Evolutionary conservation across 1,284 basidiomycete genomes (phyloP).

Genomic region (Cerrena zonata): DNA sequence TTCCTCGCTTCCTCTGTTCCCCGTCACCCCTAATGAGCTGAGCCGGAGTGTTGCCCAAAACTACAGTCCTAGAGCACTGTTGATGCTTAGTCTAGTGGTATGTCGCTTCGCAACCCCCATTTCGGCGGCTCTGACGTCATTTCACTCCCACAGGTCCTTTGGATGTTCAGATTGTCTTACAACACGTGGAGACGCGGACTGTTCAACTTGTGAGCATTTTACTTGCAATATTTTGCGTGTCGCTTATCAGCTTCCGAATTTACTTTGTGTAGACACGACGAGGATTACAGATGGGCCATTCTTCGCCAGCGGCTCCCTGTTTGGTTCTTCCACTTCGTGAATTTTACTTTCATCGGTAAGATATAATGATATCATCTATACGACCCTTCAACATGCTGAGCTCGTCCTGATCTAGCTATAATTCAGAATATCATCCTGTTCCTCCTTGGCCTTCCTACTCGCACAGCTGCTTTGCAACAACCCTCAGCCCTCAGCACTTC

Average conservation of each 20-base stretch:
- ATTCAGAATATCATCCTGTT: conserved; percentile 80
- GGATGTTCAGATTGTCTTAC: conserved; percentile 76
- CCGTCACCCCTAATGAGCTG: conserved; percentile 50
- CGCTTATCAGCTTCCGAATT: too few species aligned
- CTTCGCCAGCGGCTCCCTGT: conserved; percentile 63
- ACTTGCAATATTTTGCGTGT: too few species aligned
- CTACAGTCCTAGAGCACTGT: conserved; percentile 60
- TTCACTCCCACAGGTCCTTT: conserved; percentile 35
- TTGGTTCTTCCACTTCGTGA: conserved; percentile 74
- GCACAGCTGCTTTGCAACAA: conserved; percentile 49
- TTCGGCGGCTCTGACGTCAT: neutral
- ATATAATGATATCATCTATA: too few species aligned
- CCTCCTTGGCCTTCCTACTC: conserved; percentile 59
- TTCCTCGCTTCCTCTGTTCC: conserved; percentile 42
- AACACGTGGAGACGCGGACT: conserved; percentile 84
- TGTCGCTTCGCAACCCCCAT: neutral
- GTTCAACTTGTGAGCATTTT: conserved; percentile 63
- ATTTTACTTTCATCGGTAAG: conserved; percentile 75
- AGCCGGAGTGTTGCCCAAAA: conserved; percentile 37
- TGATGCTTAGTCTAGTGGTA: conserved; percentile 68
- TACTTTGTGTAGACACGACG: conserved; percentile 47
- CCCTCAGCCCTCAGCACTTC: conserved; percentile 49
- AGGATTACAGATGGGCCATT: conserved; percentile 89
- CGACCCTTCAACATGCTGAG: too few species aligned
- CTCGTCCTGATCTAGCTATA: too few species aligned